phyloP scores from a whole-genome alignment of 208 protist species.

The Porcisia hertigi region DNA sequence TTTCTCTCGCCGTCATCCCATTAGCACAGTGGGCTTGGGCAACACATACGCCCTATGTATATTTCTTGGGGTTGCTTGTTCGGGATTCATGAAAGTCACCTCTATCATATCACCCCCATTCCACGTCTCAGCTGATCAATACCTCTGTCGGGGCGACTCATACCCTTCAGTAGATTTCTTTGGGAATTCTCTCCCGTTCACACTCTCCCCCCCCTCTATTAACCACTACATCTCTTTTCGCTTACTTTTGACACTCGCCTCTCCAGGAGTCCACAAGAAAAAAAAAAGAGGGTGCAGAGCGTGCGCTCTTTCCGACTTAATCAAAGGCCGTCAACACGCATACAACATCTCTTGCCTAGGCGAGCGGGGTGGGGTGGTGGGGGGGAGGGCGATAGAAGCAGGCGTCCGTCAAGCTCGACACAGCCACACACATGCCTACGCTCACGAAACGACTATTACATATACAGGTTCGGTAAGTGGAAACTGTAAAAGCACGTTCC shows the following conservation, averaged over 20 bases:
- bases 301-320: neutral
- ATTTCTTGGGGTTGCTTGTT: neutral
- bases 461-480: neutral
- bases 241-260: neutral
- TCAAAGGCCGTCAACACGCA: neutral
- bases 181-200: no score
- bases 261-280: neutral
- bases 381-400: neutral
- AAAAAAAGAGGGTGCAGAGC: neutral
- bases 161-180: neutral
- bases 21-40: neutral
- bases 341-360: neutral
- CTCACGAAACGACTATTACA: neutral
- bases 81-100: neutral
- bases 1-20: neutral
- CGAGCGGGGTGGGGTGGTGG: no score
- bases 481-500: neutral
- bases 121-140: neutral
- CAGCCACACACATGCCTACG: neutral
- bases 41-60: conserved; percentile 6
- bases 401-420: neutral
- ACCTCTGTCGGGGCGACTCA: neutral
- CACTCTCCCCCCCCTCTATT: neutral
- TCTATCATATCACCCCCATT: neutral
- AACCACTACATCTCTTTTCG: neutral